These are phyloP conservation scores for Penicillium sp. DNA, from an alignment of 2,329 filamentous ascomycete species.

Conservation along the genomic window DNA sequence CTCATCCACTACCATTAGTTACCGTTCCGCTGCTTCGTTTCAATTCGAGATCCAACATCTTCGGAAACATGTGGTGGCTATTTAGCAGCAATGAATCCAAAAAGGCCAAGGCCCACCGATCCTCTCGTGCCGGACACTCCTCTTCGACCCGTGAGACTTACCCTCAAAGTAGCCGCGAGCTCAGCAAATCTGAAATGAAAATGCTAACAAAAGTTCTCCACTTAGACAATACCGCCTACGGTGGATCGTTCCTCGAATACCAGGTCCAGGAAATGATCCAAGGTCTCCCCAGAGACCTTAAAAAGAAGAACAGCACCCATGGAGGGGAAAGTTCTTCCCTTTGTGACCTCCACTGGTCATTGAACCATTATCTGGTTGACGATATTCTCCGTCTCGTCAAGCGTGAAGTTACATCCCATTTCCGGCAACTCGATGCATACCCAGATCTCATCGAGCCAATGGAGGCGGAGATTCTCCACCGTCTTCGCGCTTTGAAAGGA, in stretches of 20 bases:
- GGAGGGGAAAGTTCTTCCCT: conserved; percentile 3
- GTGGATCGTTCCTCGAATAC: conserved; percentile 13
- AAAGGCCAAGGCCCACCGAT: not conserved
- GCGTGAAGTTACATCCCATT: conserved; percentile 33
- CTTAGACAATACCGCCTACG: conserved; percentile 27
- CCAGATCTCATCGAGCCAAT: conserved; percentile 20
- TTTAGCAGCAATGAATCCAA: not conserved
- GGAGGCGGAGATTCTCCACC: conserved; percentile 25
- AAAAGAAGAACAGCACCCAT: conserved; percentile 1
- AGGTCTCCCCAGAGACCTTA: conserved; percentile 26
- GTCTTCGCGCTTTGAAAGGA: conserved; percentile 37
- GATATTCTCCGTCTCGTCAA: conserved; percentile 31
- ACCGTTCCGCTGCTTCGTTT: too few relatives aligned
- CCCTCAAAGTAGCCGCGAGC: conserved; percentile 26
- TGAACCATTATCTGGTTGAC: conserved; percentile 35
- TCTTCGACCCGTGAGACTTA: conserved; percentile 21
- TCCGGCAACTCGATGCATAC: conserved; percentile 31
- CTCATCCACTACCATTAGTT: too few relatives aligned
- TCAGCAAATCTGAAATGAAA: conserved; percentile 29
- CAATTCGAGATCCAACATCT: not conserved
- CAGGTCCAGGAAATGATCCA: conserved; percentile 22
- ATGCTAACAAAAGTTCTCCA: conserved; percentile 33
- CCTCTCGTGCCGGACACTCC: not conserved
- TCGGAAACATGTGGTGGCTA: not conserved
- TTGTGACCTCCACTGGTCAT: conserved; percentile 31